Evolutionary conservation across 139 green algal genomes (phyloP), one percentile per base, ranked within the genome.

Genomic region (Ostreobium quekettii): DNA sequence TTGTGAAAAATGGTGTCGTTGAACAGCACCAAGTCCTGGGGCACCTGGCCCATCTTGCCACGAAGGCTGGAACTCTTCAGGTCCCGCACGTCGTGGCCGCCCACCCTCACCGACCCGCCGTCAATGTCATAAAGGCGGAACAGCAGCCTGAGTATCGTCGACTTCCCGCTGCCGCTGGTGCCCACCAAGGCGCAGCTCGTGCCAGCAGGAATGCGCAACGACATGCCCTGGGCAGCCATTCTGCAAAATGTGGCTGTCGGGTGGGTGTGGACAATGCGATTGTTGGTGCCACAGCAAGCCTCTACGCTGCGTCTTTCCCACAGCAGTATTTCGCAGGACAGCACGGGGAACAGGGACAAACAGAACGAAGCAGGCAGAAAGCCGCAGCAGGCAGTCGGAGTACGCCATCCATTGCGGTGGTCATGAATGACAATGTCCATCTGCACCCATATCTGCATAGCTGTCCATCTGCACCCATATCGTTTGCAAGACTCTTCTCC

Each of bases 1-100:
- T 97, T 95, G 78, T 96, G 90, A 35, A 80, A 82, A 36, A 98
- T 91, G 38, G 80, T 93, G 63, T 97, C 91, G 71, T 98, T 98
- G 85, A 98, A 98, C 4, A 98, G 80, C 36, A 95, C 85, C 78
- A 95, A 84, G 80, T 97, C 90, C 78, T 96, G 89, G 33, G 76
- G 74, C 38, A 87, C 83, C 1, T 64, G 74, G 3, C 73, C 88
- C 35, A 93, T 76, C 1, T 74, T 76, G 7, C 30, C 15, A 4
- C 85, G 62, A 53, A 93, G 58, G 58, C 74, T 84, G 7, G 60
- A 56, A 66, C 91, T 72, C 28, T 61, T 48, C 35, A 86, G 26
- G 2, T 86, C 46, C 28, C 67, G 65, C 28, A 95, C 76, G 60
- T 94, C 86, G 0, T 84, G 49, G 6, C 83, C 85, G 4, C 76